Evolutionary conservation across 805 yeast genomes (phyloP).

Genomic region (Saccharomyces paradoxus): DNA sequence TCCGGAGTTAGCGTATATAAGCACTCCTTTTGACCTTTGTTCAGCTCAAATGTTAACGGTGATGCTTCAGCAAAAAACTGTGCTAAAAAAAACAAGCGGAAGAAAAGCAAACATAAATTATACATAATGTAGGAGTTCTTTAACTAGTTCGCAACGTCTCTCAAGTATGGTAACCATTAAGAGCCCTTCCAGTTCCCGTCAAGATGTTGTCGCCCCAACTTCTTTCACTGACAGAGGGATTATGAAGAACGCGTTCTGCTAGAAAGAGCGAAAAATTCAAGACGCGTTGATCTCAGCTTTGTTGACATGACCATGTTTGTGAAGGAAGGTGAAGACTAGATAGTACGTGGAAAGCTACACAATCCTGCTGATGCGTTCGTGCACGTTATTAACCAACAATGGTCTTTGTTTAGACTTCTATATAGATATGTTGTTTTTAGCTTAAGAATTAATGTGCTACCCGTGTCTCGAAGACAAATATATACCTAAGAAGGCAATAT

Average conservation of each 20-base stretch:
- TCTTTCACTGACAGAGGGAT: background rate
- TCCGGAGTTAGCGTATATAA: conserved; percentile 35
- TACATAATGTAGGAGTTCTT: background rate
- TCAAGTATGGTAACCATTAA: background rate
- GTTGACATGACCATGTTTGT: background rate
- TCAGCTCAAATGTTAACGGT: conserved; percentile 25
- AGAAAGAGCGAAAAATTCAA: background rate
- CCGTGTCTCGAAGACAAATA: background rate
- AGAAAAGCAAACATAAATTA: background rate
- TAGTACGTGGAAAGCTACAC: background rate
- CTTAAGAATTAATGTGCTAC: background rate
- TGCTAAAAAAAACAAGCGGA: background rate
- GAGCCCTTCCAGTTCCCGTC: background rate
- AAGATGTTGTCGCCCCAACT: background rate
- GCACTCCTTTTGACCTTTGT: conserved; percentile 20
- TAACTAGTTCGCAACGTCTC: background rate
- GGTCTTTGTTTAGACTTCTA: background rate
- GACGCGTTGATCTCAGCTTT: background rate
- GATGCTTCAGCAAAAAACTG: conserved; percentile 6
- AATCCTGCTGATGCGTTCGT: background rate
- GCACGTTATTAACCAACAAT: background rate
- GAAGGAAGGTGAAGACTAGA: background rate
- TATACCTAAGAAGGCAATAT: background rate
- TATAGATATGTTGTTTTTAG: background rate
- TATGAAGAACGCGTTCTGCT: background rate